Base-by-base conservation (phyloP, 306 rosid species). In the Medicago arabica region DNA sequence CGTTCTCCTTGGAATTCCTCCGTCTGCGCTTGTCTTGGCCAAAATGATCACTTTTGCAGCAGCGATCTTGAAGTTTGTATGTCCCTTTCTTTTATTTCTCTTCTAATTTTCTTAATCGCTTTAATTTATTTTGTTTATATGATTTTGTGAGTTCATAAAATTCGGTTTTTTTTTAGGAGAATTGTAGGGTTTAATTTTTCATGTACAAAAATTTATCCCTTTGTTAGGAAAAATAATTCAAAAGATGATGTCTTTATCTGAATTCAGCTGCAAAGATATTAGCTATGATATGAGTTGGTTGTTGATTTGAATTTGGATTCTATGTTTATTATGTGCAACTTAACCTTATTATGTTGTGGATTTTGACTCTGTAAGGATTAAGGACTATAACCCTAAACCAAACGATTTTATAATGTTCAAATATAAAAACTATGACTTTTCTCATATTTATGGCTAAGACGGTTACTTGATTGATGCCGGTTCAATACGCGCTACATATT, bases 1-100 rank as follows among this genome's bases (percentile, higher is more conserved):
- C 90, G 97, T 23, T 9, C 78, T 38, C 92, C 83, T 5, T 95
- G 99, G 99, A 87, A 84, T 72, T 87, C 99, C 19, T 44, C 82
- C 82, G 60, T 92, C 80, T 91, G 83, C 70, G 67, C 89, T n/a
- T 95, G 97, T 76, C 86, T 95, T 23, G 99, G 99, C 6, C 97
- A 89, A 17, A 87, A 75, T 80, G 99, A 95, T 78, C 90, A 95
- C 9, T 95, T 95, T 81, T 92, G 96, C 77, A 87, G 99, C 83
- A 85, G 92, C 88, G 99, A 92, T 89, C 88, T 95, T 46, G 99
- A 95, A 95, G 99, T 95, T 87, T 95, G 99, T 95, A 77, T 86
- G 99, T 18, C 34, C 15, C 13, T 82, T 53, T 67, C 12, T 57
- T 49, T 21, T 18, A 12, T 69, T 55, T n/a, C n/a, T n/a, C n/a